Evolutionary conservation across 2,329 filamentous ascomycete genomes (phyloP), one percentile per base, ranked within the genome.

Genomic region (Seiridium cupressi): DNA sequence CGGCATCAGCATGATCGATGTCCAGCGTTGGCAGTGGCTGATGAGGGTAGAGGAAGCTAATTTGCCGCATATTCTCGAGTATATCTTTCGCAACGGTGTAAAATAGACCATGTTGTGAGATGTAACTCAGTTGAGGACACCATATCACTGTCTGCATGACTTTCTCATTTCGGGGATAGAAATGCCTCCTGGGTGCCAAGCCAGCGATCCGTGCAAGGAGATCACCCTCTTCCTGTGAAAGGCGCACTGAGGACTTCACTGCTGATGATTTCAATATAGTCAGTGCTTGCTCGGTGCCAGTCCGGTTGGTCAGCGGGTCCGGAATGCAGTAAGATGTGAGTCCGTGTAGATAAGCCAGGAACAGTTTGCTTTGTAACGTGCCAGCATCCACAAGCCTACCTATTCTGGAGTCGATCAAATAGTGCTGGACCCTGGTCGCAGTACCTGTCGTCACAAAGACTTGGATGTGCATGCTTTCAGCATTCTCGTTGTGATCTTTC

Each of bases 261-360:
- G 81, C 74, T 0, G 81, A 82, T 0, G 81, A 83, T 0, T 60
- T 48, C 0, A 88, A 66, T 1, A 84, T 82, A 0, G 66, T 63
- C 0, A 88, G 64, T 0, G 84, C 81, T 51, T 81, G 69, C 62
- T 88, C 84, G 0, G 82, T 85, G 0, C 86, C 85, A 0, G 83
- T 88, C 4, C 70, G 69, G 0, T 65, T 51, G 0, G 79, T 83
- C 0, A 87, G 71, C 0, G 70, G 71, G 63, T 88, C 84, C 0
- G 80, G 78, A 0, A 85, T 69, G 34, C 76, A 82, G 54, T 78
- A 76, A 0, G 84, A 82, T 0, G 85, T 88, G 0, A 85, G 59
- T 0, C 80, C 83, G 62, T 88, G 84, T 0, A 88, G 68, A 35
- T 82, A 81, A 7, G 73, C 73, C 0, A 85, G 70, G 18, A 79